Base-by-base conservation (phyloP, 169 alveolate genomes). In the Plasmodium coatneyi region DNA sequence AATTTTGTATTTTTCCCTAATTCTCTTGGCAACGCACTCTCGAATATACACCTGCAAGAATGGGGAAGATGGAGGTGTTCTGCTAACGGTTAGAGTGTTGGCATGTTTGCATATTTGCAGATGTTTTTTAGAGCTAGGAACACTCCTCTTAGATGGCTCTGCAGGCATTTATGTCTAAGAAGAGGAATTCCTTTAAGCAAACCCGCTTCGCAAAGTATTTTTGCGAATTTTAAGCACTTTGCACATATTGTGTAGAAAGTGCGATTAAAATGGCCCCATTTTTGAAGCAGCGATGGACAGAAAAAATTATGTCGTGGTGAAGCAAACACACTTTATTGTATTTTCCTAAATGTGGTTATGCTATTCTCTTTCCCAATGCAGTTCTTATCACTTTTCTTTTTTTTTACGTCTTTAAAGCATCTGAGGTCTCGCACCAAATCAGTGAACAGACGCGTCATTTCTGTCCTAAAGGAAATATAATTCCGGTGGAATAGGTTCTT, bases 11-110 rank as follows among this genome's bases (percentile, higher is more conserved):
- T 91, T 91, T 28, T 41, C 22, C 71, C 46, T 80, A 7, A 91
- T 91, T 91, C 71, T 56, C 19, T 71, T 72, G 39, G 95, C 95
- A 70, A 91, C 49, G 25, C 95, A 91, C 41, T 91, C 95, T 43
- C 95, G 39, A n/a, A 91, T 71, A 30, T 81, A 91, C n/a, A 80
- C 80, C 95, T 91, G 56, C 16, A 81, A 91, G 14, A 91, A 76
- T 9, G 72, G 30, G 3, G 66, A 74, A 84, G 14, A 66, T 66
- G 36, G 76, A 9, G 36, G 36, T 22, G 36, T 66, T 66, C 10
- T 66, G 5, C 16, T 5, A 66, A 25, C 16, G 5, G 6, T 66
- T 66, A 10, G 16, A 9, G 76, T 28, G 36, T 66, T 25, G 36
- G 19, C 30, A 66, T 66, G 36, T 66, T 66, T 66, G 41, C n/a